A percentile compares a stretch with the other conserved stretches of the same genome.
phyloP scores from a whole-genome alignment of 768 basidiomycete species.

The Multifurca ochricompacta region DNA sequence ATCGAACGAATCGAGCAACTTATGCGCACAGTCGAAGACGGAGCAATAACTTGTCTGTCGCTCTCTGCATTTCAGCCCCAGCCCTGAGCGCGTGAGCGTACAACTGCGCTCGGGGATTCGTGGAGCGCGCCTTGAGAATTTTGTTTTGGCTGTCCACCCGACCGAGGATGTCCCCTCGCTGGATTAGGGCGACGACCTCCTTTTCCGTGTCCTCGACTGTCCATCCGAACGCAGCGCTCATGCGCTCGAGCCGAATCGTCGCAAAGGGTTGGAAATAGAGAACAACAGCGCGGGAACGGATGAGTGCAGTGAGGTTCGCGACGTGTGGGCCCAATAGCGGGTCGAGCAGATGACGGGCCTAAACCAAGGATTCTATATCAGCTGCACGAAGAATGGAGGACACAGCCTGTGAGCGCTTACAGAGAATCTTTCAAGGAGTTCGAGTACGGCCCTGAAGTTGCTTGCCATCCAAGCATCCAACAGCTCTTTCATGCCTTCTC shows the following conservation, averaged over 20 bases:
- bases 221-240: constrained; percentile 86
- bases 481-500: constrained; percentile 51
- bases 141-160: constrained; percentile 88
- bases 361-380: neutral
- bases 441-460: constrained; percentile 77
- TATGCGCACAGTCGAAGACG: constrained; percentile 73
- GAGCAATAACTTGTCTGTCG: constrained; percentile 72
- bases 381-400: neutral
- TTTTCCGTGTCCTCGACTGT: constrained; percentile 59
- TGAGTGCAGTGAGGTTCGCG: constrained; percentile 50
- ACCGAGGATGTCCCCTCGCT: constrained; percentile 67
- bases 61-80: constrained; percentile 60
- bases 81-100: constrained; percentile 70
- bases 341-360: constrained; percentile 76
- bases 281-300: constrained; percentile 71
- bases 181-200: constrained; percentile 72
- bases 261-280: constrained; percentile 90
- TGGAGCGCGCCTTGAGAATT: constrained; percentile 76
- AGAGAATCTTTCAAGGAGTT: constrained; percentile 63
- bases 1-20: neutral
- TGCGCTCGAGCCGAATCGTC: constrained; percentile 71
- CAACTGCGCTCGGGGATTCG: constrained; percentile 68
- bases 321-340: constrained; percentile 71
- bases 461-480: constrained; percentile 80
- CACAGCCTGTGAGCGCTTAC: constrained; percentile 33